These are phyloP conservation scores for Eimeria falciformis DNA, from an alignment of 169 alveolate genomes.

Conservation along the genomic window DNA sequence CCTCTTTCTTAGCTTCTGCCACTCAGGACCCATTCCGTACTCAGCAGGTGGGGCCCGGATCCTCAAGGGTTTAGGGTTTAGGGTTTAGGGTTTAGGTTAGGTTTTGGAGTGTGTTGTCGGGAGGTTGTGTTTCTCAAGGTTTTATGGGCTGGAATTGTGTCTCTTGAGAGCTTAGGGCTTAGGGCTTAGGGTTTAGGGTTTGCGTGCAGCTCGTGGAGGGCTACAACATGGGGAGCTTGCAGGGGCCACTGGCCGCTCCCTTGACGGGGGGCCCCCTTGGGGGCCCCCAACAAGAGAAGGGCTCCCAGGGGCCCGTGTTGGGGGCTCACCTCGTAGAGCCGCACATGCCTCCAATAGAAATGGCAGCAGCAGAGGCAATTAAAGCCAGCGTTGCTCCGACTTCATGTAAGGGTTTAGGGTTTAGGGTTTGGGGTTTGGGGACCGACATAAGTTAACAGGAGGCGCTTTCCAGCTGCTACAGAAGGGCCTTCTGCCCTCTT, in stretches of 20 bases:
- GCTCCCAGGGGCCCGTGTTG: background rate
- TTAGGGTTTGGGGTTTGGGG: background rate
- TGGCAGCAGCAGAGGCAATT: background rate
- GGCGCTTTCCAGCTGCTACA: too few species aligned
- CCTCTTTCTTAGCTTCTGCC: background rate
- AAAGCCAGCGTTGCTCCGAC: background rate
- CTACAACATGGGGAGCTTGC: background rate
- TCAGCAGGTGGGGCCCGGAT: too few species aligned
- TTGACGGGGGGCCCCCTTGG: background rate
- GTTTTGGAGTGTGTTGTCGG: background rate
- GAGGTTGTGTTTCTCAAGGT: too few species aligned
- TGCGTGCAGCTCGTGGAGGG: slow-evolving; percentile 2
- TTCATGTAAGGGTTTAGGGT: background rate
- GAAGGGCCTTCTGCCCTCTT: too few species aligned
- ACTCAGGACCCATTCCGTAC: background rate
- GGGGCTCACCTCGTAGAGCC: background rate
- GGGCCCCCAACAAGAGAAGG: background rate
- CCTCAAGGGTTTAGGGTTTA: slow-evolving; percentile 1
- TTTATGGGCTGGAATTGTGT: too few species aligned
- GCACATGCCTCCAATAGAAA: background rate
- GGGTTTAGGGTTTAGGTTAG: background rate
- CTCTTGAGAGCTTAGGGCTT: background rate
- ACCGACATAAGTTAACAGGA: too few species aligned
- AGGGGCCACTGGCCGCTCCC: background rate
- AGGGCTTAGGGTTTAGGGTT: background rate